Evolutionary conservation across 768 basidiomycete genomes (phyloP).

Genomic region (Psilocybe cyanescens): DNA sequence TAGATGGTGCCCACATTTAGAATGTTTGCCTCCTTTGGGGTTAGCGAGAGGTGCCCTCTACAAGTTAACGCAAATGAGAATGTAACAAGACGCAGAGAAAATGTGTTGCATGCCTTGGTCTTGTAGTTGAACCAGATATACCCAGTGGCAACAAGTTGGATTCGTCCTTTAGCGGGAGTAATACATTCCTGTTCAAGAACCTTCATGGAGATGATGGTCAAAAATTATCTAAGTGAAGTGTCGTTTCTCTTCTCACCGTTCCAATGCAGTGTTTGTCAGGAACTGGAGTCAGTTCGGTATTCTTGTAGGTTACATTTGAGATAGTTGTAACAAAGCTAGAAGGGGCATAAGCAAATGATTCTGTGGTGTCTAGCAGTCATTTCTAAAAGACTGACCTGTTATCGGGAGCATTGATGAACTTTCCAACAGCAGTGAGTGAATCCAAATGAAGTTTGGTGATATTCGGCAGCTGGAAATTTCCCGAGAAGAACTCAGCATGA

Average conservation of each 20-base stretch:
- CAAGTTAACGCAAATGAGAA: neutral
- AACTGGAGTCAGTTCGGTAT: conserved; percentile 21
- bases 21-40: conserved; percentile 29
- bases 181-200: conserved; percentile 24
- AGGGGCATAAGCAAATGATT: neutral
- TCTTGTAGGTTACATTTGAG: conserved; percentile 25
- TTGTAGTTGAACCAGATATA: conserved; percentile 32
- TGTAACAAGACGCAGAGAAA: neutral
- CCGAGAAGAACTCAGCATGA: conserved; percentile 28
- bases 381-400: conserved; percentile 21
- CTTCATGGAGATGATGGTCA: conserved; percentile 7
- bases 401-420: conserved; percentile 30
- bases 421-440: conserved; percentile 19
- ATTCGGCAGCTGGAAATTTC: conserved; percentile 26
- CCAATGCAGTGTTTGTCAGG: conserved; percentile 27
- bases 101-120: conserved; percentile 16
- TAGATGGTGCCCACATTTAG: conserved; percentile 18
- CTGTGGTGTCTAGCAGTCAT: neutral
- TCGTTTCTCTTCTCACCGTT: conserved; percentile 17
- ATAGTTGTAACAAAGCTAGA: conserved; percentile 26
- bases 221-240: neutral
- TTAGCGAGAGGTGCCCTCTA: conserved; percentile 29
- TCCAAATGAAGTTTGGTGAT: conserved; percentile 19
- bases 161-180: conserved; percentile 25
- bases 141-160: conserved; percentile 28